Evolutionary conservation across 225 moss, liverwort and hornwort species (phyloP).

Genomic region (Pleurozium schreberi): DNA sequence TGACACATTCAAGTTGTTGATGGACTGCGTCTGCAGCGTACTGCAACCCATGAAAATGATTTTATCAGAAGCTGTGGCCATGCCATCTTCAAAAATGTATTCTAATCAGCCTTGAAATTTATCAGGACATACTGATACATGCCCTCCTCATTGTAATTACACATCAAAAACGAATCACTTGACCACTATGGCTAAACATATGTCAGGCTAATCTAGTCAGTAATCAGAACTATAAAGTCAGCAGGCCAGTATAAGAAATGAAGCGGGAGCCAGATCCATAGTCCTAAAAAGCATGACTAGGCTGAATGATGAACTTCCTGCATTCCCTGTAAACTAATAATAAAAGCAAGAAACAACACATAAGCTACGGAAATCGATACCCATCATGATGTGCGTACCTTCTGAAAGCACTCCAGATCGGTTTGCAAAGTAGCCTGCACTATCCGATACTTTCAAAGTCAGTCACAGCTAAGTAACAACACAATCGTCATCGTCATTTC

Average conservation of each 20-base stretch:
- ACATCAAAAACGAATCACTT: not conserved
- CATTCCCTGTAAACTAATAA: not conserved
- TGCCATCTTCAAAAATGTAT: not conserved
- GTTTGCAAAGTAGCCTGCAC: constrained; percentile 41
- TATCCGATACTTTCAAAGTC: not conserved
- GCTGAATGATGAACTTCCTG: not conserved
- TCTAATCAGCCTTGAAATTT: not conserved
- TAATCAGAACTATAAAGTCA: not conserved
- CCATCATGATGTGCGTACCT: not conserved
- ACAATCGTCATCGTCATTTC: not conserved
- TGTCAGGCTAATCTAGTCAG: not conserved
- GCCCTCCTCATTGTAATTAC: not conserved
- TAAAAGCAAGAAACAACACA: not conserved
- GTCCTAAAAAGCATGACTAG: not conserved
- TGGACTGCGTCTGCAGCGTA: constrained; percentile 24
- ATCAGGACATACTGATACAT: not conserved
- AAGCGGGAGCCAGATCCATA: not conserved
- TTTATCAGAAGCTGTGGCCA: not conserved
- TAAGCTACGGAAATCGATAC: not conserved
- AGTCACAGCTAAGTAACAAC: not conserved
- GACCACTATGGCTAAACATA: not conserved
- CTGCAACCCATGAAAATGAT: constrained; percentile 5
- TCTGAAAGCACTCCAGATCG: constrained; percentile 39
- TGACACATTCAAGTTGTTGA: not conserved
- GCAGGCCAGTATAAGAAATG: not conserved